phyloP scores from a whole-genome alignment of 2,329 filamentous ascomycete genomes.

The Hymenoscyphus fructigenus region DNA sequence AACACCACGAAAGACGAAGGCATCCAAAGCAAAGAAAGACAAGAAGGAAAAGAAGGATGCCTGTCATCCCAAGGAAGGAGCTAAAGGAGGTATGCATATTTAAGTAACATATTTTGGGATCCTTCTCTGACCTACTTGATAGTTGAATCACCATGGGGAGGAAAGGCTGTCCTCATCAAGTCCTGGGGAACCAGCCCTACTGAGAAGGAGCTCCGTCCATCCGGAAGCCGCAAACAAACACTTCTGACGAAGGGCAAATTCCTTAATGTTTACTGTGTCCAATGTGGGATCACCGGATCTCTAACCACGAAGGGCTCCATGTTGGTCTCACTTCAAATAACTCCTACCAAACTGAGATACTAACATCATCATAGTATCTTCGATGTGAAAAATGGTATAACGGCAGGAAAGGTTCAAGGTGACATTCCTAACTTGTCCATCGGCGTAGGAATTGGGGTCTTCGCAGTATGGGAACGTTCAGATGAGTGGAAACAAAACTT shows the following conservation, averaged over 20 bases:
- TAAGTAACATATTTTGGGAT: no score
- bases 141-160: conserved; percentile 34
- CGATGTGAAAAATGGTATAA: conserved; percentile 2
- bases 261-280: conserved; percentile 37
- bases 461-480: conserved; percentile 30
- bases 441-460: conserved; percentile 36
- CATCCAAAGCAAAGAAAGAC: no score
- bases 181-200: conserved; percentile 23
- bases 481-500: conserved; percentile 20
- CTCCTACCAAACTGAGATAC: no score
- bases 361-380: no score
- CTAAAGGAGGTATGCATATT: no score
- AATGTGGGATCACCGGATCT: conserved; percentile 34
- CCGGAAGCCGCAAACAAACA: conserved; percentile 12
- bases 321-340: conserved; percentile 24
- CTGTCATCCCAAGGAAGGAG: no score
- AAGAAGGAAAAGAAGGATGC: no score
- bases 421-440: conserved; percentile 28
- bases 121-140: no score
- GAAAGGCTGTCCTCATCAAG: conserved; percentile 34
- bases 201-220: not conserved
- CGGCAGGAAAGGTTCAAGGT: conserved; percentile 12
- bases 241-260: conserved; percentile 9
- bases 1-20: no score
- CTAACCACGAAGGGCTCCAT: conserved; percentile 31